Base-by-base conservation (phyloP, 2,329 filamentous ascomycete genomes). In the Botryotinia globosa region DNA sequence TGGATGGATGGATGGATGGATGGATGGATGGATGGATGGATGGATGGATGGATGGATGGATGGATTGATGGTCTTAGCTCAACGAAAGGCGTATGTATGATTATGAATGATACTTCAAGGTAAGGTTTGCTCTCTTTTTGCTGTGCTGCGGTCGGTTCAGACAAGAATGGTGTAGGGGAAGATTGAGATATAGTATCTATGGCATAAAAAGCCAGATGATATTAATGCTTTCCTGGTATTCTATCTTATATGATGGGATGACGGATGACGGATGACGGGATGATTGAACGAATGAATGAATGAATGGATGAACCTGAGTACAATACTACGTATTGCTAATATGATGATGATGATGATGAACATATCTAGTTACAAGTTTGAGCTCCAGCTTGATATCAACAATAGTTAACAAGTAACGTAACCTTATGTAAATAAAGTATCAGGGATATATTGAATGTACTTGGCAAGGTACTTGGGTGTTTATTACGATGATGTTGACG, bases 11-110 rank as follows among this genome's bases (percentile, higher is more conserved):
- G n/a, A n/a, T n/a, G n/a, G n/a, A n/a, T n/a, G n/a, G n/a, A n/a
- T n/a, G n/a, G n/a, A n/a, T n/a, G n/a, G n/a, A n/a, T n/a, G n/a
- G n/a, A n/a, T n/a, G n/a, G n/a, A n/a, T n/a, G n/a, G n/a, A n/a
- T n/a, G n/a, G n/a, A n/a, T n/a, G n/a, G n/a, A n/a, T n/a, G n/a
- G n/a, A n/a, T n/a, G n/a, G 51, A 42, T 29, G 39, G n/a, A 63
- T 56, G 51, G 61, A 44, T 58, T 58, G 61, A 63, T 42, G 61
- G 61, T 63, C 61, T 63, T 63, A 44, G 61, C 61, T 63, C 37
- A 39, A 12, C 61, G 37, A 25, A 42, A 44, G 59, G 37, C 37
- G 37, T 42, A 42, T 42, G 37, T 42, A 42, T 42, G 22, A n/a
- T 42, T 42, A 42, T 42, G 22, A n/a, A 42, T 42, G 22, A n/a